Base-by-base conservation (phyloP, 768 basidiomycete genomes). In the Suillus brevipes region DNA sequence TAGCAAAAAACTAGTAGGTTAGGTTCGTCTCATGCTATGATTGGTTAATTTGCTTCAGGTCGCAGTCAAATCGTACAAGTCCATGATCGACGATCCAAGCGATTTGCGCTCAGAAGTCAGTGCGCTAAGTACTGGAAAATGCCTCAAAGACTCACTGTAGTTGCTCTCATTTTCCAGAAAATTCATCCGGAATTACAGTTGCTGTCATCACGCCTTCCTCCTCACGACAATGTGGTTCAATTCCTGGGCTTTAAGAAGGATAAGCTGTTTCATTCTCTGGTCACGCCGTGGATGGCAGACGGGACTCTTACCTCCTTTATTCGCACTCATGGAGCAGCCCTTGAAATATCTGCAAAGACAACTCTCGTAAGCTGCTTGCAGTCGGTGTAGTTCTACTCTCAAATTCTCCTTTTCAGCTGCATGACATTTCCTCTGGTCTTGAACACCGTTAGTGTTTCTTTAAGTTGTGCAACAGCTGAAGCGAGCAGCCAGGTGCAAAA, bases 391-490 rank as follows among this genome's bases (percentile, higher is more conserved):
- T 58, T 18, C 2, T 58, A 58, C 23, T 58, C 37, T 58, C 4
- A 58, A 5, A 25, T 2, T 8, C 9, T 25, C 5, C 18, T 38
- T 9, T 18, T 58, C 37, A 58, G 56, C 16, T 25, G 56, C 16
- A 40, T 2, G 56, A 58, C 37, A 58, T 58, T 38, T n/a, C 56
- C 56, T 58, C 56, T 23, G 56, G 56, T 16, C 56, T 58, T 16
- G 37, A 58, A 58, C 23, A 58, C 16, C 56, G 56, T 58, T 38
- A 4, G 56, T 25, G 18, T 8, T 38, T 14, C 25, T 38, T 58
- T 6, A 25, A 38, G 14, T 25, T 12, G 25, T 58, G 4, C 23
- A 25, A 58, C 4, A 25, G 25, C 37, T 58, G 23, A 58, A 38
- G 8, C 37, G 20, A 58, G 37, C 23, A 4, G 16, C 23, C 28